Conservation (phyloP, 2,329 filamentous ascomycete species). For the Neonectria punicea region DNA sequence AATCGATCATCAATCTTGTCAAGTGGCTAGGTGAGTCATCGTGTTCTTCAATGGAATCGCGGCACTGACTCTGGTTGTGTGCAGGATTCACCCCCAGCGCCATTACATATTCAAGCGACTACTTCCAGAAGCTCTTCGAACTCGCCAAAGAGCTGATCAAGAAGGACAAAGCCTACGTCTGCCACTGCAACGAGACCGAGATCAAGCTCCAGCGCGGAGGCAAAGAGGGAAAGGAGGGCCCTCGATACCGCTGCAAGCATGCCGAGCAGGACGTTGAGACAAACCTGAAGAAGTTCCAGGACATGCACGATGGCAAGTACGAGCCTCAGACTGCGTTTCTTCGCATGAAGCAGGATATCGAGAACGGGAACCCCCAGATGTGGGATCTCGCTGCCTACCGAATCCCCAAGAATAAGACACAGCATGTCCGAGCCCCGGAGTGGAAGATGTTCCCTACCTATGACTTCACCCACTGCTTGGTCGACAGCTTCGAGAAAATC, state of each 20-base stretch:
- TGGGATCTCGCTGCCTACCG: conserved; percentile 96
- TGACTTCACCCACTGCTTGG: conserved; percentile 90
- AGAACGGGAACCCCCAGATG: conserved; percentile 90
- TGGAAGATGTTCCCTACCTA: conserved; percentile 98
- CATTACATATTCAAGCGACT: conserved; percentile 90
- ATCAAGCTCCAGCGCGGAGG: conserved; percentile 90
- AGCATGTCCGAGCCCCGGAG: conserved; percentile 83
- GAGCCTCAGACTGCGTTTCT: conserved; percentile 84
- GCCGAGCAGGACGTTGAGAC: conserved; percentile 79
- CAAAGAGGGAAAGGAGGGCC: conserved; percentile 69
- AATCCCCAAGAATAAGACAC: conserved; percentile 75
- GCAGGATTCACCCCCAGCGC: conserved; percentile 75
- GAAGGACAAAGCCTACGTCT: conserved; percentile 81
- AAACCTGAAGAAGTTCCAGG: conserved; percentile 84
- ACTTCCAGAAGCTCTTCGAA: conserved; percentile 89
- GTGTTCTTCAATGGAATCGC: not conserved
- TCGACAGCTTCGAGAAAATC: conserved; percentile 91
- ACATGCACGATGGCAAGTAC: conserved; percentile 93
- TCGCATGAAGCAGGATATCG: conserved; percentile 92
- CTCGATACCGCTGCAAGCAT: conserved; percentile 83
- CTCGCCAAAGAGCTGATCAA: conserved; percentile 86
- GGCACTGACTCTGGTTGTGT: conserved; percentile 16
- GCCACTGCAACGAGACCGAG: conserved; percentile 84
- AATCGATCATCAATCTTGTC: conserved; percentile 88
- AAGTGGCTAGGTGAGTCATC: conserved; percentile 68